phyloP scores from a whole-genome alignment of 768 basidiomycete species.

The Tulasnella sp. region DNA sequence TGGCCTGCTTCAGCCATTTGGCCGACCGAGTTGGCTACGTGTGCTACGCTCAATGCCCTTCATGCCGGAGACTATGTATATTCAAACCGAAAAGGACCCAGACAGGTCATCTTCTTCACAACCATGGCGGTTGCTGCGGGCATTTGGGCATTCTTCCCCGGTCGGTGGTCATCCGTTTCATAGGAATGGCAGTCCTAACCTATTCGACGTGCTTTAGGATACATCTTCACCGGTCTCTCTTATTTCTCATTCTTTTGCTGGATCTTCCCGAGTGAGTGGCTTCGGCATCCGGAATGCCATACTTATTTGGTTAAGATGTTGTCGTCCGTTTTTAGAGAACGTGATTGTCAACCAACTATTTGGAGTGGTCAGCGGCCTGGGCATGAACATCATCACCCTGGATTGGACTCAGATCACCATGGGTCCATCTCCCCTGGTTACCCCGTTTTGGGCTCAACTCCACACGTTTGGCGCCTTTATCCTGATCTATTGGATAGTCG shows the following conservation, averaged over 20 bases:
- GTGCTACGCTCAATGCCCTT: constrained; percentile 91
- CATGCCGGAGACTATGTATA: constrained; percentile 84
- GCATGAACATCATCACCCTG: constrained; percentile 87
- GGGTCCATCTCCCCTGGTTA: constrained; percentile 66
- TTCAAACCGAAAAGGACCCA: constrained; percentile 46
- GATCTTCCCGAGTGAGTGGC: constrained; percentile 49
- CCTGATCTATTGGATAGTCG: constrained; percentile 87
- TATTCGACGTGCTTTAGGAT: constrained; percentile 52
- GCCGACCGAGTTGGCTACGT: constrained; percentile 91
- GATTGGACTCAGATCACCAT: constrained; percentile 81
- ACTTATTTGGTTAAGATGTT: not conserved
- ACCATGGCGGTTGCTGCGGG: constrained; percentile 63
- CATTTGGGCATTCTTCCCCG: constrained; percentile 86
- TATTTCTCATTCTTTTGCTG: constrained; percentile 91
- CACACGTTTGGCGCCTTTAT: constrained; percentile 86
- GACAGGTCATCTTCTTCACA: constrained; percentile 78
- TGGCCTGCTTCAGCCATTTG: constrained; percentile 96
- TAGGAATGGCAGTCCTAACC: not conserved
- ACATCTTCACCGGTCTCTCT: constrained; percentile 82
- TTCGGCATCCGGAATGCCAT: not conserved
- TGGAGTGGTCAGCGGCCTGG: constrained; percentile 75
- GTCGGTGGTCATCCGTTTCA: constrained; percentile 45
- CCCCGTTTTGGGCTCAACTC: constrained; percentile 97
- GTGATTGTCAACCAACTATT: constrained; percentile 90
- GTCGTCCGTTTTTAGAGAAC: constrained; percentile 44